Base-by-base conservation (phyloP, 768 basidiomycete species). In the Mycena chlorophos region DNA sequence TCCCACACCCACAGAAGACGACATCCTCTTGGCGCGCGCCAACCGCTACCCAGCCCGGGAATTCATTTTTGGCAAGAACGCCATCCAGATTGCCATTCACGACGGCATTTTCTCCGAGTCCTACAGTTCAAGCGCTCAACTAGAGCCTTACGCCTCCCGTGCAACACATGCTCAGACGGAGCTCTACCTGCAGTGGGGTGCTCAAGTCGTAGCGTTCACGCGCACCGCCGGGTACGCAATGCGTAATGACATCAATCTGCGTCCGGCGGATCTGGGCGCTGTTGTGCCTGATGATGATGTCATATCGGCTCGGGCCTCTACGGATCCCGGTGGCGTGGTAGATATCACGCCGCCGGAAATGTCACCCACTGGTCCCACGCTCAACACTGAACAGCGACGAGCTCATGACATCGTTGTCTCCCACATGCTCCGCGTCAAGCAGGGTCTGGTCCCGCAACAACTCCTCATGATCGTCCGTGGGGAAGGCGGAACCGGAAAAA, bases 401-500 rank as follows among this genome's bases (percentile, higher is more conserved):
- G 78, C 75, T 2, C 71, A 71, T 54, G 66, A 73, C 45, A 75
- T 79, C 4, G 56, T 80, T 0, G 59, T 55, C 5, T 49, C 57
- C 16, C 74, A 74, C 27, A 19, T 77, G 0, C 26, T 49, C 3
- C 23, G 65, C 10, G 63, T 63, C 16, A 37, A 69, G 1, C 14
- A 28, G 16, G 65, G 67, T 12, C 6, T 52, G 10, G n/a, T 52
- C 0, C 65, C 55, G 16, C 27, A 38, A 5, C 75, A 71, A 40
- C 61, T 81, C 1, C 55, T 66, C 0, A 77, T 79, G 76, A 27
- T 72, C 0, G 54, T 79, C 0, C 58, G 66, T 0, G 79, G 79
- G 1, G 67, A 74, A 51, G 78, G 77, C 0, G 78, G 78, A 0
- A 75, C 73, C 0, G 77, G 80, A 0, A 81, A 81, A 54, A 75